Base-by-base conservation (phyloP, 495 filamentous ascomycete species). In the Parathielavia appendiculata region DNA sequence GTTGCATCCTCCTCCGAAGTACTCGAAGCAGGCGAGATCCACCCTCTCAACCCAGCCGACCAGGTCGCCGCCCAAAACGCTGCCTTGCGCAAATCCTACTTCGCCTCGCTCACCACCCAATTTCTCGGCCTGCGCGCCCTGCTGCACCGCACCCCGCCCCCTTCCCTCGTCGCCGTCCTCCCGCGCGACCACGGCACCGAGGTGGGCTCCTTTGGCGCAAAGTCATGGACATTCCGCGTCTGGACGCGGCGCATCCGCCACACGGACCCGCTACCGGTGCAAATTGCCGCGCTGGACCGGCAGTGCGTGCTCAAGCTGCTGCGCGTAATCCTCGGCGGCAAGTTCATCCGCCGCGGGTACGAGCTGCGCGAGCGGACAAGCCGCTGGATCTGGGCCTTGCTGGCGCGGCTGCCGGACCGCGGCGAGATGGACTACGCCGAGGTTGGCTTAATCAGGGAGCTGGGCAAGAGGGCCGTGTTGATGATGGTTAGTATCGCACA, bases 261-360 rank as follows among this genome's bases (percentile, higher is more conserved):
- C 30, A 76, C 82, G 7, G 81, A 85, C 49, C 90, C 90, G 9
- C 70, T 79, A 16, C 86, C 86, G 12, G 81, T 76, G 0, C 88
- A 91, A 64, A 64, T 92, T 17, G 85, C 84, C 0, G 78, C 79
- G 19, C 86, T 92, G 83, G 79, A 87, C 63, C 81, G 81, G 56
- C 75, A 74, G 4, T 77, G 74, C 56, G 80, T 86, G 4, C 64
- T 90, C 17, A 74, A 76, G 19, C 71, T 90, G 30, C 58, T 88
- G 13, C 67, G 76, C 16, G 57, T 75, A 12, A 59, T 81, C 16
- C 64, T 76, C 4, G 65, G 69, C 32, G 75, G 75, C 50, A 76
- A 74, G 46, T 74, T 79, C 50, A 63, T 86, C 16, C 71, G 76
- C 12, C 75, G 77, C 14, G 71, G 71, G 7, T 59, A 73, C 36